Conservation (phyloP, 441 rosid species). For the Syzygium syzygioides region DNA sequence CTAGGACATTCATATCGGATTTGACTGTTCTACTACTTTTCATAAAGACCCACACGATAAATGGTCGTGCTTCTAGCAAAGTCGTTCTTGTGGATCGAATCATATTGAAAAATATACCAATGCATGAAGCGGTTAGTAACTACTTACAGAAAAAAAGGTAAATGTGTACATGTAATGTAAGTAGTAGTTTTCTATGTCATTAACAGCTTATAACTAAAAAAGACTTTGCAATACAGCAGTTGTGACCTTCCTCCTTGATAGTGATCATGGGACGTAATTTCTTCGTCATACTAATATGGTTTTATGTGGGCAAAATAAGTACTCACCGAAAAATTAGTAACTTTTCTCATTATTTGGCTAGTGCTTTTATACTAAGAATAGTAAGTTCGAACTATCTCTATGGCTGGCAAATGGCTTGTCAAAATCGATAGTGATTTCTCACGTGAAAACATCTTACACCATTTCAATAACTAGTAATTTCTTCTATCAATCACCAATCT, state of each 20-base stretch:
- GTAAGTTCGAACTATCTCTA: neutral
- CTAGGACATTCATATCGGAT: neutral
- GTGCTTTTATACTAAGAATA: neutral
- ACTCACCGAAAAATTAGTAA: neutral
- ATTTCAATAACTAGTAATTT: neutral
- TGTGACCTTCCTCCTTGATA: neutral
- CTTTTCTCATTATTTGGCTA: neutral
- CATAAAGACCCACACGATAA: rapidly evolving
- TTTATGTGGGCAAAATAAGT: neutral
- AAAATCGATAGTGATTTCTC: neutral
- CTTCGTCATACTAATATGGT: neutral
- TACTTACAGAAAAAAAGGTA: neutral
- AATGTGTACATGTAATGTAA: neutral
- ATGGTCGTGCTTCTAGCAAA: rapidly evolving
- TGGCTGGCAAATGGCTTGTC: neutral
- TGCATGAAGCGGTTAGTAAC: neutral
- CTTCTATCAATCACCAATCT: neutral
- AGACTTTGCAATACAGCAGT: neutral
- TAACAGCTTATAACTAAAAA: neutral
- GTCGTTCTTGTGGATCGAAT: neutral
- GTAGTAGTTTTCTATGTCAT: neutral
- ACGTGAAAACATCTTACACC: neutral
- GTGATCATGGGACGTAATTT: neutral
- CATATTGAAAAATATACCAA: neutral
- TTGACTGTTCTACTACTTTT: neutral